Evolutionary conservation across 495 filamentous ascomycete genomes (phyloP).

Genomic region (Aspergillus carlsbadensis): DNA sequence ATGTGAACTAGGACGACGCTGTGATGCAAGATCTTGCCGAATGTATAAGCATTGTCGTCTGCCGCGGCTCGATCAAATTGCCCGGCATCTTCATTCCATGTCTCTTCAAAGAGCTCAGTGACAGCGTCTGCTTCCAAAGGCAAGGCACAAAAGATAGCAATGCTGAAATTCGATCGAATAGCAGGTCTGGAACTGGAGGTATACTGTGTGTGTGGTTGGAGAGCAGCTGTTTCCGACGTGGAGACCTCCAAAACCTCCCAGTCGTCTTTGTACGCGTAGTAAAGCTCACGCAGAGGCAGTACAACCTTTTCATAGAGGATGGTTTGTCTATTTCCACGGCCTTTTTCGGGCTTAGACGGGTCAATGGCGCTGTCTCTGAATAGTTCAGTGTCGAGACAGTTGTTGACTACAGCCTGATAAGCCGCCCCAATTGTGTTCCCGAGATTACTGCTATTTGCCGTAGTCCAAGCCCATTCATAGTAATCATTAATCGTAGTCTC

Average conservation of each 20-base stretch:
- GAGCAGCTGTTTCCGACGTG: no score
- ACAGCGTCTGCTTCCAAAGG: conserved; percentile 26
- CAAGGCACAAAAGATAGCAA: conserved; percentile 28
- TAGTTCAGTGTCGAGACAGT: conserved; percentile 1
- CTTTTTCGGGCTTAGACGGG: background rate
- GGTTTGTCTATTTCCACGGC: background rate
- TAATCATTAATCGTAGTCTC: conserved; percentile 3
- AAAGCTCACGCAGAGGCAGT: background rate
- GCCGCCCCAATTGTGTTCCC: background rate
- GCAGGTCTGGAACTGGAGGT: no score
- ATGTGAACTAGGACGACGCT: conserved; percentile 25
- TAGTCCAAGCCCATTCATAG: background rate
- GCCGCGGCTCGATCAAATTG: conserved; percentile 16
- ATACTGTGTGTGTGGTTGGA: no score
- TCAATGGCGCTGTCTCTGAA: background rate
- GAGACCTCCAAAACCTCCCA: no score
- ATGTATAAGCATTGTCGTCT: conserved; percentile 27
- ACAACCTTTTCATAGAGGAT: conserved; percentile 1
- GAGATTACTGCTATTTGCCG: background rate
- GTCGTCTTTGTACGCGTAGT: conserved; percentile 2
- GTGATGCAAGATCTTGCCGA: conserved; percentile 22
- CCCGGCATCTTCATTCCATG: conserved; percentile 8
- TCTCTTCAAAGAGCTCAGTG: conserved; percentile 21
- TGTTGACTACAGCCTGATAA: background rate
- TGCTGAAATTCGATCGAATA: no score